Base-by-base conservation (phyloP, 345 rosid genomes). In the Salix dunnii region DNA sequence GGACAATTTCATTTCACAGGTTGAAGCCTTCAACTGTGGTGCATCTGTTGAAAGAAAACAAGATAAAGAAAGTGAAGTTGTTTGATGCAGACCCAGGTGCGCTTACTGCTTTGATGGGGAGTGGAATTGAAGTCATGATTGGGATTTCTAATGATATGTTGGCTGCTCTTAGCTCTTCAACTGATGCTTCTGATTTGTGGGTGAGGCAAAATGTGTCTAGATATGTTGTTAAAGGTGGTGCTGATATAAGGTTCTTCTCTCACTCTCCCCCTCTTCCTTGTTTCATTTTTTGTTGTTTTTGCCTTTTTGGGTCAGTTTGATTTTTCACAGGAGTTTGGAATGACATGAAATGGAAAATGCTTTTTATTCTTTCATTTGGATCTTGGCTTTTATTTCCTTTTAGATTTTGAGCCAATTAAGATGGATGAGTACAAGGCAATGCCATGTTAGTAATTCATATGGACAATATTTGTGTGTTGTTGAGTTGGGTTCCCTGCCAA, bases 101-200 rank as follows among this genome's bases (percentile, higher is more conserved):
- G 33, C 81, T 94, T 28, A 67, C 58, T 70, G 89, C 95, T 73
- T 77, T 96, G 31, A 85, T 84, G 87, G 92, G 97, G 53, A 80
- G 87, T 78, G 97, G 99, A 74, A 96, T 90, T 86, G 85, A 93
- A 83, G 94, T 96, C 7, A 96, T 96, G 99, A 80, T 92, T 75
- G 90, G 91, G 67, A 89, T 96, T 42, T 97, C 97, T n/a, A 96
- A 96, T 77, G 97, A 93, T 53, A 75, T 87, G 88, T 80, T 96
- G 84, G 68, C 88, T 21, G 31, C 86, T 11, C 74, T 96, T 38
- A 82, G 82, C 77, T 89, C 90, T 61, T 89, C 92, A 5, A 48
- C 86, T 42, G 83, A 78, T 21, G 88, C 89, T 64, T 82, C 94
- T 74, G 97, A 96, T 87, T 81, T 87, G 76, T 96, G 92, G 87